Evolutionary conservation across 345 rosid genomes (phyloP), one percentile per base, ranked within the genome.

Genomic region (Salix viminalis): DNA sequence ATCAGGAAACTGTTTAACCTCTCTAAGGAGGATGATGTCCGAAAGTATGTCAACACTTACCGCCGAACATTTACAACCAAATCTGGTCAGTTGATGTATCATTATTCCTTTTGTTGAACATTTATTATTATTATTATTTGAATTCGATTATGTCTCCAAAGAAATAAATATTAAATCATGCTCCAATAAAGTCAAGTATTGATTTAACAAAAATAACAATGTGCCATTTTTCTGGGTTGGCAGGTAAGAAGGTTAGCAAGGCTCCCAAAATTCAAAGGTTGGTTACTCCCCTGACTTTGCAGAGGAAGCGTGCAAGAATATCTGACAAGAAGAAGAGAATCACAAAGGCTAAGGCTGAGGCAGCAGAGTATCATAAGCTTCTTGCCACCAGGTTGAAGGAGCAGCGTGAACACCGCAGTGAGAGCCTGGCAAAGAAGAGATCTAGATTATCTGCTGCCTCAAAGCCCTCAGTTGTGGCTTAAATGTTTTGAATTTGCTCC

Each of bases 21-120:
- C 66, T 82, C 85, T 0, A 91, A 91, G 85, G 93, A 91, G 62
- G 97, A 92, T 80, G 95, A 91, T 86, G 97, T 92, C 34, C 79
- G 92, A 69, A 91, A 86, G 48, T 92, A 91, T 15, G 93, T 92
- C 75, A 92, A 92, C 88, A 92, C 94, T 24, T 92, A 92, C 88
- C 88, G 95, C 69, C 83, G 97, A 75, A 83, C 89, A 6, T 92
- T 92, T 86, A 91, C 92, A 4, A 88, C 86, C 69, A 92, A 92
- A 84, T n/a, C 89, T 73, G 97, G 97, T 91, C n/a, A 54, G 76
- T 70, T 21, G 52, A 24, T 26, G 15, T 21, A 26, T 61, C 11
- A 4, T 14, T 6, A 12, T 64, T 62, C 1, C 48, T 12, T 34
- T 69, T 44, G 24, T 65, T 56, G 9, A n/a, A n/a, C 7, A 16